A percentile compares a stretch with the other conserved stretches of the same genome.
Conservation (phyloP, 202 grass and related monocot genomes). For the Sporobolus alterniflorus region DNA sequence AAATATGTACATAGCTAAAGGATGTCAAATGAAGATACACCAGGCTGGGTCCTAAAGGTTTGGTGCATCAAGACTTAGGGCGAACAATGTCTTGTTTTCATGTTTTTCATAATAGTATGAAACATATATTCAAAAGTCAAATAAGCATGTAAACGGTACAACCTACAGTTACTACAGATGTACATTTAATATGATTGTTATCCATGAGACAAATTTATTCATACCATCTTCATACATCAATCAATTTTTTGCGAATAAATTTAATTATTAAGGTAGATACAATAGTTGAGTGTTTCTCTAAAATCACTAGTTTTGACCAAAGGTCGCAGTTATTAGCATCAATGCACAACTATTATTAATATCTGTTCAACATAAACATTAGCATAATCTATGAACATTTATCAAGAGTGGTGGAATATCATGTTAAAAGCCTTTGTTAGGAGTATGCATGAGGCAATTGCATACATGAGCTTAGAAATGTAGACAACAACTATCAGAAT, state of each 20-base stretch:
- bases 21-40: neutral
- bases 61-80: neutral
- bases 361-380: neutral
- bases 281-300: neutral
- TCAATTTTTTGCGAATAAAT: neutral
- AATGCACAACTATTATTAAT: neutral
- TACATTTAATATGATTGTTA: neutral
- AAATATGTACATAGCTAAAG: neutral
- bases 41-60: neutral
- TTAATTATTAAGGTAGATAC: neutral
- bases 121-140: neutral
- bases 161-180: neutral
- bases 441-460: neutral
- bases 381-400: neutral
- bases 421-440: neutral
- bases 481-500: neutral
- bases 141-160: neutral
- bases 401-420: neutral
- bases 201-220: neutral
- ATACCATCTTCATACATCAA: neutral
- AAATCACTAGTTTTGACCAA: neutral
- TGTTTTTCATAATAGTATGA: neutral
- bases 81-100: neutral
- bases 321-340: neutral
- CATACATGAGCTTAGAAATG: neutral